Conservation (phyloP, 2,329 filamentous ascomycete species). For the Pseudogymnoascus sp. region DNA sequence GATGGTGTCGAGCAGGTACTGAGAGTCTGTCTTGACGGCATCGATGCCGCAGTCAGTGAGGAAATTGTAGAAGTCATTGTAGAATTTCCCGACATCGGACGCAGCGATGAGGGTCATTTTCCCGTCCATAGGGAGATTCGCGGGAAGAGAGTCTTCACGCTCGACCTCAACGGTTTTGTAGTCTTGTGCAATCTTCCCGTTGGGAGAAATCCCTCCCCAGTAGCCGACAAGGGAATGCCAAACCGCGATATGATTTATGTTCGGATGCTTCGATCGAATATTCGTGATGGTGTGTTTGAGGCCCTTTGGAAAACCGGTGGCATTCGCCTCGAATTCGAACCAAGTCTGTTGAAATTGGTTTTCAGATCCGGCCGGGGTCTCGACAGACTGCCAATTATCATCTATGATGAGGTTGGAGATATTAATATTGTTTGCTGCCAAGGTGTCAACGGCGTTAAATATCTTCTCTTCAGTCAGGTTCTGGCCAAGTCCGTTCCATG, state of each 20-base stretch:
- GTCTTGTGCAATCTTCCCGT: slow-evolving; percentile 62
- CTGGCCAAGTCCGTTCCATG: slow-evolving; percentile 90
- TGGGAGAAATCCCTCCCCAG: slow-evolving; percentile 79
- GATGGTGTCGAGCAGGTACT: slow-evolving; percentile 79
- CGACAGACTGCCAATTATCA: slow-evolving; percentile 88
- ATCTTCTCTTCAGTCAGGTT: slow-evolving; percentile 74
- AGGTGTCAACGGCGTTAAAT: slow-evolving; percentile 60
- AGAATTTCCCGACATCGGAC: slow-evolving; percentile 67
- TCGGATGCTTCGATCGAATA: slow-evolving; percentile 61
- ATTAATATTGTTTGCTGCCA: slow-evolving; percentile 64
- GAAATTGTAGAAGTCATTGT: slow-evolving; percentile 86
- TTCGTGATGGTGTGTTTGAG: slow-evolving; percentile 61
- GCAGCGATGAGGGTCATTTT: slow-evolving; percentile 66
- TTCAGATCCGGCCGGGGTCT: slow-evolving; percentile 33
- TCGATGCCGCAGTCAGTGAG: slow-evolving; percentile 67
- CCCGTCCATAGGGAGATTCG: slow-evolving; percentile 46
- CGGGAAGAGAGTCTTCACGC: slow-evolving; percentile 38
- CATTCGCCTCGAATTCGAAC: slow-evolving; percentile 80
- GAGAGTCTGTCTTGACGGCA: slow-evolving; percentile 81
- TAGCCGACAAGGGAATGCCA: slow-evolving; percentile 89
- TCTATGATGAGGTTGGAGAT: slow-evolving; percentile 88
- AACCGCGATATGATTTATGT: slow-evolving; percentile 76
- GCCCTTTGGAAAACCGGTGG: slow-evolving; percentile 68
- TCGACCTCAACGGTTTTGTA: slow-evolving; percentile 66
- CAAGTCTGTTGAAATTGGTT: slow-evolving; percentile 55